Conservation (phyloP, 1,139 yeast genomes). For the Pichia cactophila region DNA sequence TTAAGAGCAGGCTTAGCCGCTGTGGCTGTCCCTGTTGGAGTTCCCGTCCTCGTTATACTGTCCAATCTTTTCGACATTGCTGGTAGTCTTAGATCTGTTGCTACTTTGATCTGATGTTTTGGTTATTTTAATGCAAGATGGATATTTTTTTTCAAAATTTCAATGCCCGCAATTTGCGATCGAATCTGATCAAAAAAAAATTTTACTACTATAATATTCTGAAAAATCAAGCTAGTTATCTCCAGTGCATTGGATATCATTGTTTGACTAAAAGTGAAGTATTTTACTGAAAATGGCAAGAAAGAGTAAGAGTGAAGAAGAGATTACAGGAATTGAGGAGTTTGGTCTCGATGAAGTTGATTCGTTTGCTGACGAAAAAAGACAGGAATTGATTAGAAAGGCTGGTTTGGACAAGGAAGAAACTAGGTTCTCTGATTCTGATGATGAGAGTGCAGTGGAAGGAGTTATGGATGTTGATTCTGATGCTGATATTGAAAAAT, state of each 20-base stretch:
- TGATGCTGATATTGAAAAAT: slow-evolving; percentile 26
- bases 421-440: slow-evolving; percentile 34
- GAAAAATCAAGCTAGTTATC: no score
- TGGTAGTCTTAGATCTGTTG: not conserved
- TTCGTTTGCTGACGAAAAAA: slow-evolving; percentile 58
- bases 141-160: not conserved
- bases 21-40: slow-evolving; percentile 6
- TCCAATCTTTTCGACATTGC: slow-evolving; percentile 27
- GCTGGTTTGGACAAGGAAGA: slow-evolving; percentile 36
- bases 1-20: slow-evolving; percentile 41
- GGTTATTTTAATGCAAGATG: not conserved
- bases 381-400: slow-evolving; percentile 50
- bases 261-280: no score
- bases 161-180: not conserved
- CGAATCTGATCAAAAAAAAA: not conserved
- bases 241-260: not conserved
- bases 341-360: slow-evolving; percentile 61
- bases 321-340: slow-evolving; percentile 24
- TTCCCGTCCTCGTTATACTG: slow-evolving; percentile 29
- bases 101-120: not conserved
- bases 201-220: no score
- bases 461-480: slow-evolving; percentile 20
- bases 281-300: slow-evolving; percentile 12
- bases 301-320: slow-evolving; percentile 11
- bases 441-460: slow-evolving; percentile 23